Evolutionary conservation across 768 basidiomycete genomes (phyloP).

Genomic region (Agaricus subrufescens): DNA sequence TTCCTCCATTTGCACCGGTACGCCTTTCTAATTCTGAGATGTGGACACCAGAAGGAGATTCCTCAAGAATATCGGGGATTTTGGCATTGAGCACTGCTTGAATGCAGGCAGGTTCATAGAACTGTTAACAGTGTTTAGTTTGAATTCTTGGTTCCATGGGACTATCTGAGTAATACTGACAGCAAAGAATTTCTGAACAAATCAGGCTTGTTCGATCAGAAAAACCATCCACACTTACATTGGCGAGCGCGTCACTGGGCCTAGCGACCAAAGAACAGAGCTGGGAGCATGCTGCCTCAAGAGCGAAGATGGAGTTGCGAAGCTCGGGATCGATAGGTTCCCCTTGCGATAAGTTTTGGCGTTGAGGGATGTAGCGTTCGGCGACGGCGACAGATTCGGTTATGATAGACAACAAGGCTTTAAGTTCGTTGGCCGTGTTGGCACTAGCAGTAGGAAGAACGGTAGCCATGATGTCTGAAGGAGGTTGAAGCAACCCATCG

Average conservation of each 20-base stretch:
- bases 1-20: conserved; percentile 27
- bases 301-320: conserved; percentile 23
- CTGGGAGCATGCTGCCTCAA: conserved; percentile 32
- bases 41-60: conserved; percentile 30
- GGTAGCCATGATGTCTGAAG: neutral
- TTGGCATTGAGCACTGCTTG: conserved; percentile 28
- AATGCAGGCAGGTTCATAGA: conserved; percentile 28
- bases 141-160: too few species aligned
- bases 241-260: conserved; percentile 26
- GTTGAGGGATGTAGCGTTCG: conserved; percentile 24
- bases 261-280: conserved; percentile 24
- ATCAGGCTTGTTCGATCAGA: too few species aligned
- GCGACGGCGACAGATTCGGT: conserved; percentile 15
- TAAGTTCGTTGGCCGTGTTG: conserved; percentile 1
- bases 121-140: conserved; percentile 9
- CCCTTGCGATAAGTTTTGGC: conserved; percentile 8
- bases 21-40: conserved; percentile 24
- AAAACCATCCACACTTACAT: conserved; percentile 10
- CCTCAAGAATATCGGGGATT: conserved; percentile 32
- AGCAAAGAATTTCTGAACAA: conserved; percentile 12
- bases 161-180: neutral
- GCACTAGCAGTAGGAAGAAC: too few species aligned
- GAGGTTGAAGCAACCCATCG: too few species aligned
- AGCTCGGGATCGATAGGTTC: conserved; percentile 25
- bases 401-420: conserved; percentile 17